Evolutionary conservation across 495 filamentous ascomycete genomes (phyloP), one percentile per base, ranked within the genome.

Genomic region (Massariosphaeria phaeospora): DNA sequence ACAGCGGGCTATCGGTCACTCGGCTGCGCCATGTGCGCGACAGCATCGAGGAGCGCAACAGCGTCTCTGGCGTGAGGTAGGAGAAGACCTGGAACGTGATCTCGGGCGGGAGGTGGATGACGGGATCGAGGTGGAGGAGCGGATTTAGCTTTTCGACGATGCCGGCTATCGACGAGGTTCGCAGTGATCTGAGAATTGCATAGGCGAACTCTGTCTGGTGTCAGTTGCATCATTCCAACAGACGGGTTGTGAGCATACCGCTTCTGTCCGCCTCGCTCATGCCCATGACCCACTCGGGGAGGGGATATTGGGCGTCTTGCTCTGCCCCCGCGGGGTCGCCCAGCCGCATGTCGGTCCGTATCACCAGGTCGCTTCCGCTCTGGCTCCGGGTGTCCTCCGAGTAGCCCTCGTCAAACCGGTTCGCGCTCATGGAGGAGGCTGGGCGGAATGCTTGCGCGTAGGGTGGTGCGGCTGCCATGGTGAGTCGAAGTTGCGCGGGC

Each of bases 71-170:
- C 33, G 88, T 83, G 26, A 98, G 80, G 64, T 88, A 95, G 26
- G 84, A 85, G 34, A 97, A 84, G 13, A 96, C 84, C 62, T 93
- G 83, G 48, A 89, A 83, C 43, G 86, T 91, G 51, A 97, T 81
- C 66, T 98, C 93, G 1, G 86, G 80, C 0, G 93, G 93, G 8
- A 98, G 80, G 62, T 86, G 81, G 52, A 80, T 70, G 26, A 95
- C 79, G 39, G 95, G 95, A 70, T 98, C 89, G 71, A 96, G 88
- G 69, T 96, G 89, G 21, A 95, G 83, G 5, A 88, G 79, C 7
- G 84, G 86, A 40, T 84, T 82, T 15, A 95, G 73, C 35, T 78
- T 76, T 35, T 86, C 83, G 21, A 93, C 88, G 18, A 96, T 80
- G n/a, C 81, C 76, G 13, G 84, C 81, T 44, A 95, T 81, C 11